phyloP scores from a whole-genome alignment of 2,329 filamentous ascomycete species.

The Aspergillus felis region DNA sequence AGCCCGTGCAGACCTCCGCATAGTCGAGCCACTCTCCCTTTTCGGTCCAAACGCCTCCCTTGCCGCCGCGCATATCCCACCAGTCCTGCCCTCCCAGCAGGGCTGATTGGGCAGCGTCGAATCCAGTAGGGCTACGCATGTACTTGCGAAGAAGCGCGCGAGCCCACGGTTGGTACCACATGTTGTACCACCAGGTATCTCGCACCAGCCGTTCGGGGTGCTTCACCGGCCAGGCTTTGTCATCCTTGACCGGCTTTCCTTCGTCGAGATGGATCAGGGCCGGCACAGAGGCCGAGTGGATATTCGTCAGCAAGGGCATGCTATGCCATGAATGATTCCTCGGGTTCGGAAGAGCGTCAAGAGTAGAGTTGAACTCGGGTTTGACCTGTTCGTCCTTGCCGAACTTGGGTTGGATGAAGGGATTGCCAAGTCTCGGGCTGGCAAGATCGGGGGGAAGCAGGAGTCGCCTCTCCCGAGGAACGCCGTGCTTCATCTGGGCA shows the following conservation, averaged over 20 bases:
- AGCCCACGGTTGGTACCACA: conserved; percentile 49
- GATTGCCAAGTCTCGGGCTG: conserved; percentile 25
- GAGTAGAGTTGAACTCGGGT: conserved; percentile 32
- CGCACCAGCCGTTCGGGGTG: conserved; percentile 6
- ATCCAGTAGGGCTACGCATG: conserved; percentile 42
- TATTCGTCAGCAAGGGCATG: conserved; percentile 46
- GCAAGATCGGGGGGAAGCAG: conserved; percentile 37
- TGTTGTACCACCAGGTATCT: conserved; percentile 39
- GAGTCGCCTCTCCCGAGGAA: conserved; percentile 37
- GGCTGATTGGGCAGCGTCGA: conserved; percentile 41
- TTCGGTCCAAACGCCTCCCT: conserved; percentile 53
- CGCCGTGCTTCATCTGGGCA: conserved; percentile 32
- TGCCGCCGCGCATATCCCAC: conserved; percentile 50
- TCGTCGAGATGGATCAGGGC: conserved; percentile 42
- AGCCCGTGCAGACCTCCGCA: conserved; percentile 45
- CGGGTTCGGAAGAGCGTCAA: conserved; percentile 44
- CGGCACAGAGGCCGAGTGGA: conserved; percentile 46
- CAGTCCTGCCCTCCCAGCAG: conserved; percentile 45
- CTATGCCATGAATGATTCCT: conserved; percentile 39
- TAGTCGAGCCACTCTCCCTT: conserved; percentile 48
- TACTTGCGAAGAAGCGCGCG: conserved; percentile 50
- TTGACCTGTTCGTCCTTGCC: conserved; percentile 22
- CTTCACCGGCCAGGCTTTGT: not conserved
- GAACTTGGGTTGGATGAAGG: conserved; percentile 31
- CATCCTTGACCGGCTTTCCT: conserved; percentile 20